Evolutionary conservation across 331 rosid species (phyloP), one percentile per base, ranked within the genome.

Genomic region (Ulmus americana): DNA sequence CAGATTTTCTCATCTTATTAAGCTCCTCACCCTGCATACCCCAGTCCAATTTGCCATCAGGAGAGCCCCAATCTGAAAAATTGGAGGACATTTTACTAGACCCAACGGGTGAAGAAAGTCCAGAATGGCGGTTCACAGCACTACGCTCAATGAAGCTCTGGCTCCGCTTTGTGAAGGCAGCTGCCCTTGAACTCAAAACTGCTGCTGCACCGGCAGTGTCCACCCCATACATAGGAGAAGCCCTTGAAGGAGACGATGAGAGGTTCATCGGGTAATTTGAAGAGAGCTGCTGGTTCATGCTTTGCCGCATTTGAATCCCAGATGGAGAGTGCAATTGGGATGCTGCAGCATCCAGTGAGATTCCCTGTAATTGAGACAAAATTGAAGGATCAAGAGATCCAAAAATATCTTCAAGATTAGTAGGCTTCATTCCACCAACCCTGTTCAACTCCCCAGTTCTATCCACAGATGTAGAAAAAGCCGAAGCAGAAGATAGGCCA

Each of bases 11-110:
- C 78, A 82, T 65, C 78, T 86, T 84, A 63, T 70, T 82, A 56
- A 85, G 74, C 67, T 90, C 95, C 18, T 88, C 87, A 3, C 86
- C 82, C 16, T 71, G 74, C 6, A 88, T 49, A 51, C 81, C 77
- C 95, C 97, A 88, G 61, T 88, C 91, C 65, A 86, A 57, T 75
- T 76, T 91, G 0, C 95, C 95, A 58, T 77, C 80, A 5, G 95
- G 88, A 11, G 95, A 86, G 11, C 86, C 83, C 97, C 96, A 91
- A 35, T 73, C 81, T 2, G 85, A 73, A 14, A 76, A 68, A 65
- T 68, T 63, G 51, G 80, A 80, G 51, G 80, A 80, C 46, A 60
- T 77, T 22, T 48, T 6, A 8, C 81, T 45, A 4, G 77, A 65
- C 50, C 81, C 65, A 13, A 64, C 79, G 14, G 82, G 72, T 7